Evolutionary conservation across 1,284 basidiomycete species (phyloP), one percentile per base, ranked within the genome.

Genomic region (Ustilago curta): DNA sequence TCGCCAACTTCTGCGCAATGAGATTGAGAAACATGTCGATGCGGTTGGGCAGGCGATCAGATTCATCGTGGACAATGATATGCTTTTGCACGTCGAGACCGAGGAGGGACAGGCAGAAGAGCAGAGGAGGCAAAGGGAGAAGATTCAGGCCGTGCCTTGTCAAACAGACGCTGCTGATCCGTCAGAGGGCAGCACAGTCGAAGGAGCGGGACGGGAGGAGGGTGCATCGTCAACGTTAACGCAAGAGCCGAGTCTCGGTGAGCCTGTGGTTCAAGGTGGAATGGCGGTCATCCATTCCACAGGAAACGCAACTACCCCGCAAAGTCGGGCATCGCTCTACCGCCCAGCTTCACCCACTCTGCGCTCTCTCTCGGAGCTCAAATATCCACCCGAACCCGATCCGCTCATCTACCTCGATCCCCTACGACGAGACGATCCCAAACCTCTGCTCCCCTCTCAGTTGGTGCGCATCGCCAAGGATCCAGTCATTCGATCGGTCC

Each of bases 31-130:
- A 80, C 95, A 96, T 0, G 89, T 97, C 5, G 94, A 93, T 2
- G 95, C 97, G 84, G 88, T 98, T 2, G 93, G 94, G 0, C 96
- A 98, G 85, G 93, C 93, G 2, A 93, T 98, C 79, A 91, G 90
- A 35, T 99, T 98, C 85, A 86, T 98, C 16, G 93, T 94, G 2
- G 92, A 93, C 70, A 99, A 99, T 78, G 90, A 94, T 79, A 95
- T 96, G 86, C 87, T 99, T 16, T 87, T 89, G 49, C 89, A 89
- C 50, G 94, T 97, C 1, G 96, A 98, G 85, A 85, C 92, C 21
- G 88, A 88, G 48, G 90, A 91, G 14, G 96, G 95, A 0, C 89
- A 94, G 80, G 91, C 92, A 2, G 87, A 89, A 25, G 89, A 91
- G 64, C 88, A 89, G 77, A 83, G 82, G 42, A 77, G 75, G 69